phyloP scores from a whole-genome alignment of 75 land plant species.

The Larix kaempferi region DNA sequence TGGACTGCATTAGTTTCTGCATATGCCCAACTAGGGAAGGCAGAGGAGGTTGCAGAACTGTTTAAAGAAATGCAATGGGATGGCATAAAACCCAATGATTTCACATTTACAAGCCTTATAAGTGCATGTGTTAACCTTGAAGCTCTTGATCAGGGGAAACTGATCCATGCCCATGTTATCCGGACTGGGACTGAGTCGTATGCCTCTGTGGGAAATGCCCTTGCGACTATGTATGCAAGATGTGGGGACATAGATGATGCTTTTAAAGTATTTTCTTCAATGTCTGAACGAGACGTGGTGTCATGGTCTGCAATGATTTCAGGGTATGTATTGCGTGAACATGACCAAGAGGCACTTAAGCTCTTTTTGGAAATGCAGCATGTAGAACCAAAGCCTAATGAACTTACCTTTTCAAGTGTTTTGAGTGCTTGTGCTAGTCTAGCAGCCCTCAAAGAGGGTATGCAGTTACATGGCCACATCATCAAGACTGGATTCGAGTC shows the following conservation, averaged over 20 bases:
- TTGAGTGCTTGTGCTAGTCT: slow-evolving; percentile 53
- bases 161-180: slow-evolving; percentile 34
- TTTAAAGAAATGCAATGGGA: slow-evolving; percentile 18
- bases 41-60: slow-evolving; percentile 16
- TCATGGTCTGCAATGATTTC: slow-evolving; percentile 14
- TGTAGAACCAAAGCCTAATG: not conserved
- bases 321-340: slow-evolving; percentile 7
- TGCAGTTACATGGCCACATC: slow-evolving; percentile 40
- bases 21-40: slow-evolving; percentile 26
- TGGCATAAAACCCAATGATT: slow-evolving; percentile 16
- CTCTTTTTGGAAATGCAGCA: slow-evolving; percentile 10
- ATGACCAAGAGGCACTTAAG: slow-evolving; percentile 5
- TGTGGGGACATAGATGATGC: slow-evolving; percentile 5
- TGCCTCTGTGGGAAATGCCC: slow-evolving; percentile 8
- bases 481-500: slow-evolving; percentile 36
- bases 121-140: slow-evolving; percentile 31
- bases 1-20: slow-evolving; percentile 34
- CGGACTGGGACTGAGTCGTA: slow-evolving; percentile 26
- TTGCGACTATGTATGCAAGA: slow-evolving; percentile 4
- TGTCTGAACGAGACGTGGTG: slow-evolving; percentile 10
- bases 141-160: slow-evolving; percentile 35
- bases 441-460: slow-evolving; percentile 48
- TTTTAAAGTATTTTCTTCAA: not conserved
- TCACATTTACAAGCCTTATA: slow-evolving; percentile 33
- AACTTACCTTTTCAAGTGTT: slow-evolving; percentile 30